Evolutionary conservation across 1,284 basidiomycete species (phyloP), one percentile per base, ranked within the genome.

Genomic region (Crucibulum parvulum): DNA sequence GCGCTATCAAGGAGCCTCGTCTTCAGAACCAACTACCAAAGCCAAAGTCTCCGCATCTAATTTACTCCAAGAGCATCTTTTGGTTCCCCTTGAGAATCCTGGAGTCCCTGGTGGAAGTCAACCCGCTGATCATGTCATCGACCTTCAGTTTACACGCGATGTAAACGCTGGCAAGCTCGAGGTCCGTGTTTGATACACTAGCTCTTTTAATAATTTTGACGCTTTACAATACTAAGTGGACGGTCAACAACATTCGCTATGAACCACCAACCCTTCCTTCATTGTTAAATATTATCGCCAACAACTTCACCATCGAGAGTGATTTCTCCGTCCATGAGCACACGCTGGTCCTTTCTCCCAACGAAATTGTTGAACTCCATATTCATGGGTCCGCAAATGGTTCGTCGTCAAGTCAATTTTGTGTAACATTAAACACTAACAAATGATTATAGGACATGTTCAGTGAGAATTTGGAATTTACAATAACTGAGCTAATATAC

Each of bases 1-100:
- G 39, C 78, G 81, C n/a, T 88, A 88, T 63, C 55, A 53, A 0
- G 80, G 79, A 9, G 86, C 86, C 6, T 60, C 70, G 0, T 54
- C 58, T 2, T 38, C 46, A 8, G 84, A 85, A 24, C 84, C 84
- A 0, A 79, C 69, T 4, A 74, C 75, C 8, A 11, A 34, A 15
- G 35, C 51, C 38, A 38, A 36, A 6, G 31, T 37, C 13, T 34
- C 35, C 4, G 18, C 16, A 7, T 18, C 34, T 4, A 38, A 74
- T 70, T 37, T 72, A 73, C 41, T 45, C 18, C 41, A 45, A 45
- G 11, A 45, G 18, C 18, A 45, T 45, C 41, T n/a, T n/a, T 45
- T 66, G 74, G 7, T 56, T 56, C 45, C 58, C 15, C 37, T 56
- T 18, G 58, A 38, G 7, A 56, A 60, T 36, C 53, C 56, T n/a